A percentile compares a stretch with the other conserved stretches of the same genome.
Evolutionary conservation across 305 asterid genomes (phyloP).

Genomic region (Fraxinus albicans): DNA sequence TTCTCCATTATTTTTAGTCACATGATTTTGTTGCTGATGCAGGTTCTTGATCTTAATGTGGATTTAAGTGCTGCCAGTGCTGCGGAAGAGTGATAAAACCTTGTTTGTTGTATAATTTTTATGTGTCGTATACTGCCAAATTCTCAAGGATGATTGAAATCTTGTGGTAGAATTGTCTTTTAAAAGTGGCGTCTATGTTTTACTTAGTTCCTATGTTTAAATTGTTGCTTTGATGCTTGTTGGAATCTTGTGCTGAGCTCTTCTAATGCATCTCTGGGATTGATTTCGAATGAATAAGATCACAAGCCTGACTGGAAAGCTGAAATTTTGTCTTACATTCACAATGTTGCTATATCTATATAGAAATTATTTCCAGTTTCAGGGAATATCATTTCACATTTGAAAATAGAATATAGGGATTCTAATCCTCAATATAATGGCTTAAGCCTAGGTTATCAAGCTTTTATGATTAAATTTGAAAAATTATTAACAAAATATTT

Average conservation of each 20-base stretch:
- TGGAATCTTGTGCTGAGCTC: background rate
- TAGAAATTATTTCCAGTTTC: background rate
- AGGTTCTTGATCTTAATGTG: constrained; percentile 87
- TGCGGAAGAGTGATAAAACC: constrained; percentile 73
- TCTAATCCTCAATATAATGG: background rate
- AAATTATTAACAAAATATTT: background rate
- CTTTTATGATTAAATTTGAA: background rate
- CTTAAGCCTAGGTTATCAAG: background rate
- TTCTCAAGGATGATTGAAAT: constrained; percentile 8
- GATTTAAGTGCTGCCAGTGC: constrained; percentile 95
- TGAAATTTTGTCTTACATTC: no score
- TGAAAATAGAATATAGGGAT: background rate
- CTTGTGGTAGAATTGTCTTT: constrained; percentile 1
- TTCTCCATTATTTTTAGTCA: background rate
- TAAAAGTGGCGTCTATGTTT: constrained; percentile 16
- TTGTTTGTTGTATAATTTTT: constrained; percentile 1
- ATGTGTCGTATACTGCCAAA: constrained; percentile 12
- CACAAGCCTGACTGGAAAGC: background rate
- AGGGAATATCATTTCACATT: background rate
- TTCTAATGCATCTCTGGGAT: background rate
- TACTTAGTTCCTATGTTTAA: background rate
- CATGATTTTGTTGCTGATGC: constrained; percentile 15
- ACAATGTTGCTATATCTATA: background rate
- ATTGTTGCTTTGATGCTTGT: background rate
- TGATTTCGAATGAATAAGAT: background rate